A percentile compares a stretch with the other conserved stretches of the same genome.
Conservation (phyloP, 108 stramenopile species). For the Pseudonitzschia pungens region DNA sequence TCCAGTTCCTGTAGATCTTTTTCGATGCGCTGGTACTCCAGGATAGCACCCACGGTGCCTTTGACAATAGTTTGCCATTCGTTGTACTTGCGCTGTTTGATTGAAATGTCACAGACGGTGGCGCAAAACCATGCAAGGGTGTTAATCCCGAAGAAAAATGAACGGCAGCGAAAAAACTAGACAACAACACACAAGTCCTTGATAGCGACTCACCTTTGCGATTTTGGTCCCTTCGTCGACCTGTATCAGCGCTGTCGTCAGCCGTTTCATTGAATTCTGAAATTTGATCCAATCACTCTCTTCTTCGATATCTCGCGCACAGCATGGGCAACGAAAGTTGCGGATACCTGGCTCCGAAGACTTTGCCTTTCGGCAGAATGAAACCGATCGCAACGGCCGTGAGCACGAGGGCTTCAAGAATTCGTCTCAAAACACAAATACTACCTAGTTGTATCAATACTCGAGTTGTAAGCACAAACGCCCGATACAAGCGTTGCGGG, state of each 20-base stretch:
- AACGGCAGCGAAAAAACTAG: background rate
- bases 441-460: background rate
- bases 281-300: slow-evolving; percentile 14
- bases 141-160: background rate
- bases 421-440: too few species aligned
- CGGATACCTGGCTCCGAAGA: background rate
- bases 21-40: slow-evolving; percentile 50
- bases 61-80: slow-evolving; percentile 42
- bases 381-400: background rate
- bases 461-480: background rate
- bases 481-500: background rate
- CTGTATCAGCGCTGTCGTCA: slow-evolving; percentile 16
- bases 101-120: background rate
- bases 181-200: background rate
- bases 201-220: slow-evolving; percentile 16
- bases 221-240: slow-evolving; percentile 38
- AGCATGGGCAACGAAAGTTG: slow-evolving; percentile 43
- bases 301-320: slow-evolving; percentile 22
- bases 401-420: background rate
- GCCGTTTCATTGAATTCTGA: slow-evolving; percentile 20
- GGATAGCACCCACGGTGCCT: slow-evolving; percentile 34
- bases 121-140: too few species aligned
- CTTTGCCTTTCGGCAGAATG: slow-evolving; percentile 11
- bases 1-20: slow-evolving; percentile 59
- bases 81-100: slow-evolving; percentile 35